Base-by-base conservation (phyloP, 23 red algal species). In the Gracilaria domingensis region DNA sequence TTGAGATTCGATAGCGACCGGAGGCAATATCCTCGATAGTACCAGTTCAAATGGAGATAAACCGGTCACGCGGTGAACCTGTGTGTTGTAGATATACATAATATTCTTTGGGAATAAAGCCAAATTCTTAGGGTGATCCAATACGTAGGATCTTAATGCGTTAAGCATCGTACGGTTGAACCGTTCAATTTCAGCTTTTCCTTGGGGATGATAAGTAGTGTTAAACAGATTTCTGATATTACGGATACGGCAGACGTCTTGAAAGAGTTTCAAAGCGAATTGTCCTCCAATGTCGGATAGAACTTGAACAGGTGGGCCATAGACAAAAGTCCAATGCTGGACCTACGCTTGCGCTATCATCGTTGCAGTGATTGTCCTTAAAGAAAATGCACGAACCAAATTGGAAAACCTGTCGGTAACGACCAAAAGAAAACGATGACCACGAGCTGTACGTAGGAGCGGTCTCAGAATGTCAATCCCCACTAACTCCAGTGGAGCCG, bases 321-420 rank as follows among this genome's bases (percentile, higher is more conserved):
- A n/a, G n/a, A n/a, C n/a, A n/a, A n/a, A n/a, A n/a, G n/a, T 47
- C 13, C 1, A 89, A 21, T 40, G 0, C 3, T 35, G 24, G 17
- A 77, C 20, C 6, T 79, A 61, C 9, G 66, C 40, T 5, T 24
- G 23, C 8, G 85, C 85, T 4, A 89, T 47, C 5, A 18, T 0
- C 16, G 1, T 0, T 18, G 84, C 66, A 21, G 35, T 18, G 5
- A 78, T 88, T 16, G 8, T 12, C 50, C 38, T 47, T 12, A 88
- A 0, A 12, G 66, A 29, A 45, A 38, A 36, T n/a, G 66, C 54
- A 11, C 70, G 8, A 33, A 54, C 73, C 21, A 89, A 23, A 20
- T 89, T 89, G 1, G 85, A 21, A 16, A 75, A 89, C 8, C 85
- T 11, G 58, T 89, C 85, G 2, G 85, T 77, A 26, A 78, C 55